Percentiles rank a stretch among this genome's conserved stretches.
phyloP scores from a whole-genome alignment of 2,329 filamentous ascomycete genomes.

The Penicillium sp. region DNA sequence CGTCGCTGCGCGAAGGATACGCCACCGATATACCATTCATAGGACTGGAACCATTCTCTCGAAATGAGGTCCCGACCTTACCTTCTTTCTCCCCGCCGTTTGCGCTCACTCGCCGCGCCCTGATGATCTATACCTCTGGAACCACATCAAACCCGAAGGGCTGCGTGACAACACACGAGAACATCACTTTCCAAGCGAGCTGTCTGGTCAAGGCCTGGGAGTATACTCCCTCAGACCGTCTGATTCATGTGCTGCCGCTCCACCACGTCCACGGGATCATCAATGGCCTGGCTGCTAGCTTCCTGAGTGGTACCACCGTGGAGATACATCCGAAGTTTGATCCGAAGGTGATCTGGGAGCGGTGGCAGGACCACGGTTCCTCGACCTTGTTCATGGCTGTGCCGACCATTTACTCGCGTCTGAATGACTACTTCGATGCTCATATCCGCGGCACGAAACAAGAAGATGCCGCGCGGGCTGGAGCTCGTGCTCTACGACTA shows the following conservation, averaged over 20 bases:
- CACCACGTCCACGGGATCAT: slow-evolving; percentile 53
- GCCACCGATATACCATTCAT: slow-evolving; percentile 33
- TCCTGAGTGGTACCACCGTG: slow-evolving; percentile 47
- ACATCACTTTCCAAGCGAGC: slow-evolving; percentile 35
- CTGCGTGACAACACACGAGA: slow-evolving; percentile 45
- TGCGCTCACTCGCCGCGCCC: slow-evolving; percentile 32
- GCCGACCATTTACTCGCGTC: slow-evolving; percentile 51
- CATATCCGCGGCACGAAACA: slow-evolving; percentile 37
- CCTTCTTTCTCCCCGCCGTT: slow-evolving; percentile 34
- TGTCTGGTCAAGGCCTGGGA: slow-evolving; percentile 34
- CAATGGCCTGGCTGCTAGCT: slow-evolving; percentile 49
- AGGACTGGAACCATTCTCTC: slow-evolving; percentile 27
- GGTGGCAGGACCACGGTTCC: slow-evolving; percentile 43
- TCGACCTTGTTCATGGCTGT: slow-evolving; percentile 52
- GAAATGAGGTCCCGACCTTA: slow-evolving; percentile 22
- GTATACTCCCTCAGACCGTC: slow-evolving; percentile 39
- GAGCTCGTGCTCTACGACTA: slow-evolving; percentile 37
- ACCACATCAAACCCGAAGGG: slow-evolving; percentile 45
- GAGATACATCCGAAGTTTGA: slow-evolving; percentile 51
- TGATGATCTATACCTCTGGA: slow-evolving; percentile 46
- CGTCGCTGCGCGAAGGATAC: slow-evolving; percentile 31
- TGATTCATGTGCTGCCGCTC: slow-evolving; percentile 52
- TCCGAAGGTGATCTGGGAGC: slow-evolving; percentile 46
- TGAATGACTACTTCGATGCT: slow-evolving; percentile 47
- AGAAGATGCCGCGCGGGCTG: slow-evolving; percentile 33